Evolutionary conservation across 2,329 filamentous ascomycete species (phyloP).

Genomic region (Gaeumannomyces tritici): DNA sequence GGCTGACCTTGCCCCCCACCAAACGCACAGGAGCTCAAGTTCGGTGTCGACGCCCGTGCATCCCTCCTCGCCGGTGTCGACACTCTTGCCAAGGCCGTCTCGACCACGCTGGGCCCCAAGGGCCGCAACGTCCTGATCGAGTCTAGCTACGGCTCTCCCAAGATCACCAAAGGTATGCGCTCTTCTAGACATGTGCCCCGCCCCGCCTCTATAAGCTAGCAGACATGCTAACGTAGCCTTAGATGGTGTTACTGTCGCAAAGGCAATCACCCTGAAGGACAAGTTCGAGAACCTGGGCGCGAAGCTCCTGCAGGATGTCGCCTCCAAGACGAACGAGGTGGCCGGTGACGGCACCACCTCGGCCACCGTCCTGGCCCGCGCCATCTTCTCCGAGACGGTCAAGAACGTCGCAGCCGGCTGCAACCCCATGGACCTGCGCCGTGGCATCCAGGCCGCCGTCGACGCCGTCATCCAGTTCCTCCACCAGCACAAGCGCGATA

Average conservation of each 20-base stretch:
- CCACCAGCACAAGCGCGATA: conserved; percentile 92
- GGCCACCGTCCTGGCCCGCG: conserved; percentile 89
- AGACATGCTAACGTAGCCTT: conserved; percentile 6
- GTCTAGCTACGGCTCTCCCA: conserved; percentile 95
- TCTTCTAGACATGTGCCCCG: background rate
- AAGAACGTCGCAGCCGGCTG: conserved; percentile 99
- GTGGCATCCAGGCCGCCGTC: conserved; percentile 93
- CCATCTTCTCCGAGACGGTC: conserved; percentile 99
- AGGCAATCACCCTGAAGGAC: conserved; percentile 87
- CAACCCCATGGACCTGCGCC: conserved; percentile 98
- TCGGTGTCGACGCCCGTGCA: conserved; percentile 89
- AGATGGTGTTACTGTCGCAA: conserved; percentile 87
- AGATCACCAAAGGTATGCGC: conserved; percentile 90
- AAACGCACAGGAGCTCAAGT: conserved; percentile 79
- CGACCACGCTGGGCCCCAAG: conserved; percentile 94
- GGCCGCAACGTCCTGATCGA: conserved; percentile 98
- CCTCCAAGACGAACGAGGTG: conserved; percentile 98
- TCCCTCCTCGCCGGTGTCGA: conserved; percentile 88
- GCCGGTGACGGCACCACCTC: conserved; percentile 98
- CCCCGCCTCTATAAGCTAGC: background rate
- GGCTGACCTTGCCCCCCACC: conserved; percentile 3
- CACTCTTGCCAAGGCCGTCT: conserved; percentile 90
- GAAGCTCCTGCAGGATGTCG: conserved; percentile 92
- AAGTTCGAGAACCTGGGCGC: conserved; percentile 99
- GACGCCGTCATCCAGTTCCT: conserved; percentile 91